These are phyloP conservation scores for Paraconiothyrium brasiliense DNA, from an alignment of 2,329 filamentous ascomycete genomes.

Conservation along the genomic window DNA sequence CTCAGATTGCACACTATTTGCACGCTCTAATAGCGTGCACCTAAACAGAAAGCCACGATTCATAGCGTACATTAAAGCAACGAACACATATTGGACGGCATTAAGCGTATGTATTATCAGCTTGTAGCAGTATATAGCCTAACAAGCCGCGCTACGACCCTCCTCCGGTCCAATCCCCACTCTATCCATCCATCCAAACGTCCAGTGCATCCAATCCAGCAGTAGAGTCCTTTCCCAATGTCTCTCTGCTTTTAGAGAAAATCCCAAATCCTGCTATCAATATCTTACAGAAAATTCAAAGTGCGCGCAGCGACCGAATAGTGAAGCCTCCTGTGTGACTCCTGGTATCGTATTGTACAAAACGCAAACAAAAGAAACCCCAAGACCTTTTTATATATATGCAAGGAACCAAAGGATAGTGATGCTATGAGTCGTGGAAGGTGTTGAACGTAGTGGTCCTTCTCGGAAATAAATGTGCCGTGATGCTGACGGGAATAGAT, in stretches of 20 bases:
- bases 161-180: not conserved
- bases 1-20: not conserved
- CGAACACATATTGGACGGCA: not conserved
- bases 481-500: constrained; percentile 11
- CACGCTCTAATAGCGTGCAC: too few species aligned
- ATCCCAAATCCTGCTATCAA: constrained; percentile 9
- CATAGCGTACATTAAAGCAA: not conserved
- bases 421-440: not conserved
- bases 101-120: constrained; percentile 16
- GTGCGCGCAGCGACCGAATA: constrained; percentile 9
- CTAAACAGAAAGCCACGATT: too few species aligned
- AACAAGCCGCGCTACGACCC: constrained; percentile 3
- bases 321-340: constrained; percentile 5
- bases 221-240: not conserved
- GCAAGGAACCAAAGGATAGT: constrained; percentile 3
- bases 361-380: constrained; percentile 13
- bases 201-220: not conserved
- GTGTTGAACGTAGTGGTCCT: constrained; percentile 14
- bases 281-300: constrained; percentile 19
- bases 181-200: constrained; percentile 5
- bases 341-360: constrained; percentile 24
- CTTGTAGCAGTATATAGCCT: constrained; percentile 6
- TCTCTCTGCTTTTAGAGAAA: not conserved
- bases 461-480: not conserved
- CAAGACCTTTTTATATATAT: constrained; percentile 22